Evolutionary conservation across 2,329 filamentous ascomycete genomes (phyloP).

Genomic region (Fusarium albosuccineum): DNA sequence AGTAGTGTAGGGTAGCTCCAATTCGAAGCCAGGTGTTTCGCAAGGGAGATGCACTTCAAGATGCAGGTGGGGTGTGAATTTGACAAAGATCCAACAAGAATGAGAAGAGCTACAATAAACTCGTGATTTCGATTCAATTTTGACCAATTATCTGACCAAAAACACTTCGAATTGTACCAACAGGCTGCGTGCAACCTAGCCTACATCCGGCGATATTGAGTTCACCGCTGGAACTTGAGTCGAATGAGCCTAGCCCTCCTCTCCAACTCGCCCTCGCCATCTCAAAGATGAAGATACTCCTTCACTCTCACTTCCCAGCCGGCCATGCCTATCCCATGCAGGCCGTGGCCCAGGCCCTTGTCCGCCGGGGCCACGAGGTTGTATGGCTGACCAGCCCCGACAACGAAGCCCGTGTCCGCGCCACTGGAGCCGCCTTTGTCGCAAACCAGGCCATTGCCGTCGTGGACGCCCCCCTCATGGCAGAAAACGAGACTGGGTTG

Average conservation of each 20-base stretch:
- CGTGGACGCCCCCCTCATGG: conserved; percentile 49
- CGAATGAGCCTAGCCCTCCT: not conserved
- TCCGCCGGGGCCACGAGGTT: conserved; percentile 54
- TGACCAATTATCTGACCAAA: no score
- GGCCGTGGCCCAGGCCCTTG: conserved; percentile 54
- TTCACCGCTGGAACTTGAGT: conserved; percentile 11
- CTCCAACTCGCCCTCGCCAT: not conserved
- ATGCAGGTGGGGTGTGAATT: no score
- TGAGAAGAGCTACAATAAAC: not conserved
- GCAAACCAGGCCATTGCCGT: conserved; percentile 48
- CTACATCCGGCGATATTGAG: not conserved
- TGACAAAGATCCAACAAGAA: no score
- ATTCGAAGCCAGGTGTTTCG: not conserved
- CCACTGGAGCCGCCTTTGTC: conserved; percentile 52
- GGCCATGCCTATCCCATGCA: conserved; percentile 57
- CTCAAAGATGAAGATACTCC: conserved; percentile 52
- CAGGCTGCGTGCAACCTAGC: no score
- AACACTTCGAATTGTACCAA: no score
- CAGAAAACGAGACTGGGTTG: conserved; percentile 47
- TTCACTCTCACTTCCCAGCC: conserved; percentile 56
- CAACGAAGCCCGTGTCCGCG: conserved; percentile 51
- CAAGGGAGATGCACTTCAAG: no score
- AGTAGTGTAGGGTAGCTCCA: conserved; percentile 1
- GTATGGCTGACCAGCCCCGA: conserved; percentile 53
- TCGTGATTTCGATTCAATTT: not conserved